Evolutionary conservation across 352 stramenopile genomes (phyloP), one percentile per base, ranked within the genome.

Genomic region (Pythium volutum): DNA sequence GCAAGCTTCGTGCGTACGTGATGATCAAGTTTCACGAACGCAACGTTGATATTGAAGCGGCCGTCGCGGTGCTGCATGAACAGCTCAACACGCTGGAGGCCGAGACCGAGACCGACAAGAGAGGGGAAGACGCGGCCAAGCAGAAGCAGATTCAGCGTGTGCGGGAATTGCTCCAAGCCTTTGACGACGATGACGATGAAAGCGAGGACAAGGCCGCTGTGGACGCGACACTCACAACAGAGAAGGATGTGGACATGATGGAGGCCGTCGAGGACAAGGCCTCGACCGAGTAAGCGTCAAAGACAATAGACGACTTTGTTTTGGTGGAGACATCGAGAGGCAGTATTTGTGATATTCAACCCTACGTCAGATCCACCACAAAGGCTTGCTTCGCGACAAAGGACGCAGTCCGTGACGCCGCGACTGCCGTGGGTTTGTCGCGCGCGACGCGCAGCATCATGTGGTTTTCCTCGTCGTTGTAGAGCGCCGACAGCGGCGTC

Each of bases 21-120:
- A 77, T 87, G 63, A 71, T 92, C 46, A 89, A 92, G 56, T 89
- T 88, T 54, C 73, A 92, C 46, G 83, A 90, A 56, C 80, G 76
- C 27, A 88, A 70, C 51, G 66, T 92, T 12, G 79, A 89, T 6
- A 71, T 77, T 31, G 67, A 79, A 11, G 64, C 61, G 26, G 56
- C 91, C 1, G 45, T 47, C 2, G 43, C 62, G n/a, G 69, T 91
- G 7, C 60, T 94, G 14, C 53, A 68, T 0, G 81, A 91, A 27
- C 82, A 92, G 20, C 56, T 91, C 15, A 64, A 76, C n/a, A 66
- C 83, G n/a, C 65, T 93, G 1, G 71, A 81, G 39, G 62, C 8
- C 7, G 46, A 50, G 6, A 63, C 55, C 10, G 36, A 43, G 36
- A 43, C 36, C 1, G 15, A 10, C 11, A 43, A 23, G 9, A 43